Base-by-base conservation (phyloP, 208 protist species). In the Borovskyia barvae region DNA sequence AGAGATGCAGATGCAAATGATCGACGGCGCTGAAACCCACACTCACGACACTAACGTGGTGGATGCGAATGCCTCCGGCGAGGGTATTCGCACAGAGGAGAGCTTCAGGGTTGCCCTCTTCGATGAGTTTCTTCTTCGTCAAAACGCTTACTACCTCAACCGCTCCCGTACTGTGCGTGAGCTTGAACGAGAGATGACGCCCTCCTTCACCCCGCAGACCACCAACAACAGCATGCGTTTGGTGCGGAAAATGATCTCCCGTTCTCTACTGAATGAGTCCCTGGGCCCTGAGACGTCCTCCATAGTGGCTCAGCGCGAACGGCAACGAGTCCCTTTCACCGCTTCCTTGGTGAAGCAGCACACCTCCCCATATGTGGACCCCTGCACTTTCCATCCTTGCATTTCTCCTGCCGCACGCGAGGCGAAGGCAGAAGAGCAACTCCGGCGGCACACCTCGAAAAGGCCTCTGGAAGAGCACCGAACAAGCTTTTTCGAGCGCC, bases 61-160 rank as follows among this genome's bases (percentile, higher is more conserved):
- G 14, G 20, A 8, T 5, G 22, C 32, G 7, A 29, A 6, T 17
- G 1, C 15, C 0, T 25, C 24, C 20, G 20, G 15, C 9, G 46
- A 26, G 29, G 15, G 2, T 9, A 17, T 3, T 0, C 12, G 28
- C 12, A 43, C 26, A 5, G 42, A 20, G 20, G 61, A 70, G 15
- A 41, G 66, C 11, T 80, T 80, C 41, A 75, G 75, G 37, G 58
- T 82, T 25, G 68, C 74, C 12, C 77, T 75, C 19, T 89, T 92
- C 64, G 76, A 88, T n/a, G 80, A 89, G 39, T 94, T 94, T 75
- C 72, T 91, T 14, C 54, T 79, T 0, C 81, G 87, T 0, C 87
- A 94, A 41, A 82, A 88, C 48, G 77, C 59, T 17, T 73, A 91
- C 64, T 67, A 82, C 36, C 51, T 69, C 9, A 79, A 77, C 32